phyloP scores from a whole-genome alignment of 1,139 yeast genomes.

The Kazachstania sp. region DNA sequence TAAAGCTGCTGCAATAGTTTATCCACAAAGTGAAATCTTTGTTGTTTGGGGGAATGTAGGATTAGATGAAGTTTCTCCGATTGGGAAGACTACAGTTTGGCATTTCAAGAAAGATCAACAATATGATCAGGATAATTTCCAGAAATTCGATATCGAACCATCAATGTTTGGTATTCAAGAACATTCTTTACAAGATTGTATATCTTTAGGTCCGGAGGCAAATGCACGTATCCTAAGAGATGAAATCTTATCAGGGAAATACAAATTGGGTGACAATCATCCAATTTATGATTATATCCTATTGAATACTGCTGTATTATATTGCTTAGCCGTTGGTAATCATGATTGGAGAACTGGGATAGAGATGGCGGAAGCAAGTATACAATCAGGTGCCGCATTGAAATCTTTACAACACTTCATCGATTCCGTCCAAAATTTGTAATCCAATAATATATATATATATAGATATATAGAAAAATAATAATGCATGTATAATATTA shows the following conservation, averaged over 20 bases:
- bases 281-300: constrained; percentile 82
- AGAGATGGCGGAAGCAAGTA: constrained; percentile 57
- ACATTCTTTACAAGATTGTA: constrained; percentile 58
- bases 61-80: constrained; percentile 86
- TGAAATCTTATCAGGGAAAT: constrained; percentile 47
- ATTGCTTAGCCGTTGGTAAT: constrained; percentile 66
- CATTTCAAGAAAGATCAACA: constrained; percentile 32
- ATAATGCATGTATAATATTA: too few species aligned
- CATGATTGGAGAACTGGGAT: constrained; percentile 71
- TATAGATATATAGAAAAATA: too few species aligned
- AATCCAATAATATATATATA: constrained; percentile 1
- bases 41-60: constrained; percentile 91
- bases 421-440: constrained; percentile 32
- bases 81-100: constrained; percentile 79
- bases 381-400: constrained; percentile 58
- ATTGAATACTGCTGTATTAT: constrained; percentile 79
- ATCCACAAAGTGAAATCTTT: constrained; percentile 44
- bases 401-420: constrained; percentile 52
- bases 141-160: constrained; percentile 42
- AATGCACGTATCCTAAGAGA: constrained; percentile 56
- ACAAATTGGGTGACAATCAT: constrained; percentile 39
- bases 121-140: constrained; percentile 31
- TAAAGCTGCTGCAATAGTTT: constrained; percentile 50
- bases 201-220: constrained; percentile 78
- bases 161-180: constrained; percentile 72